Evolutionary conservation across 768 basidiomycete species (phyloP).

Genomic region (Russula sp.): DNA sequence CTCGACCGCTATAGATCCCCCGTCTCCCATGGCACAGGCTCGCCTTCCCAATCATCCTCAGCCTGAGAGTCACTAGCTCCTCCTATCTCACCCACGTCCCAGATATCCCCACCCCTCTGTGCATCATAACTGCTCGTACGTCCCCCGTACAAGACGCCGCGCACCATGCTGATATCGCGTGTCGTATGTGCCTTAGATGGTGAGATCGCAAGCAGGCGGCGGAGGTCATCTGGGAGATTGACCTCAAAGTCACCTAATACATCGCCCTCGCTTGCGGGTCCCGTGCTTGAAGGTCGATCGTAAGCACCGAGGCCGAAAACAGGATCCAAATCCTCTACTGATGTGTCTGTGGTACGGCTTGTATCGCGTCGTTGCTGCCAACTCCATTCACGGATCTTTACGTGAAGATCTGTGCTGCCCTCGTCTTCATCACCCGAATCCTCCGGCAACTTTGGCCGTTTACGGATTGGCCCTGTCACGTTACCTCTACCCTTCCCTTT

Average conservation of each 20-base stretch:
- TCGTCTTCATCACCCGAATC: conserved; percentile 26
- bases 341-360: conserved; percentile 1
- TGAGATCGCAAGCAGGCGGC: conserved; percentile 55
- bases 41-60: conserved; percentile 60
- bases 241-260: conserved; percentile 40
- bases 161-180: conserved; percentile 38
- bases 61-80: conserved; percentile 26
- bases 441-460: conserved; percentile 40
- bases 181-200: conserved; percentile 30
- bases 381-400: conserved; percentile 27
- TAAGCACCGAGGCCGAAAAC: conserved; percentile 11
- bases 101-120: conserved; percentile 61
- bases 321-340: conserved; percentile 17
- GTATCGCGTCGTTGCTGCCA: conserved; percentile 20
- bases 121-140: conserved; percentile 53
- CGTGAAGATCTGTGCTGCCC: conserved; percentile 25
- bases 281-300: conserved; percentile 18
- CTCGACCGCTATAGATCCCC: conserved; percentile 53
- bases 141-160: conserved; percentile 51
- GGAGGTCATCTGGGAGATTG: conserved; percentile 60
- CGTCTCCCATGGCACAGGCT: conserved; percentile 75
- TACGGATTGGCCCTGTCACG: conserved; percentile 32
- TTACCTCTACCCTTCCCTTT: conserved; percentile 38
- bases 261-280: conserved; percentile 25
- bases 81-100: conserved; percentile 64